Evolutionary conservation across 345 rosid species (phyloP).

Genomic region (Gossypium thurberi): DNA sequence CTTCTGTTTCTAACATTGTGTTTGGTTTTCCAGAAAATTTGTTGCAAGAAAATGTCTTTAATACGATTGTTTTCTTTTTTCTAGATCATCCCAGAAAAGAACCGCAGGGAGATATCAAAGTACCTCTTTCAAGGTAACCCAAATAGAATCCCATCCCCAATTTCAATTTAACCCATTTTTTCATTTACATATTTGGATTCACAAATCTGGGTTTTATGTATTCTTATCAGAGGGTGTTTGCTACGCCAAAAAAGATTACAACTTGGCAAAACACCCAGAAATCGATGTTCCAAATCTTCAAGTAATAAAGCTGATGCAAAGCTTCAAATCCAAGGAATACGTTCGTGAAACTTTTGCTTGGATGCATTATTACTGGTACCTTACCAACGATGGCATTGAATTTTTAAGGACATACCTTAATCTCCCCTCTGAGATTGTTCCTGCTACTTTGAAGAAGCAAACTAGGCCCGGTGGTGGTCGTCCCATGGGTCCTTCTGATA

Average conservation of each 20-base stretch:
- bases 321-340: slow-evolving; percentile 90
- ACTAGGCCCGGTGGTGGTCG: slow-evolving; percentile 72
- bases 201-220: not conserved
- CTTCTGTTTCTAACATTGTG: not conserved
- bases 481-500: slow-evolving; percentile 71
- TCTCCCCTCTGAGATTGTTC: slow-evolving; percentile 91
- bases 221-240: slow-evolving; percentile 67
- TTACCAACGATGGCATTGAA: slow-evolving; percentile 85
- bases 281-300: slow-evolving; percentile 81
- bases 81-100: slow-evolving; percentile 83
- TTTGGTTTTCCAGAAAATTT: not conserved
- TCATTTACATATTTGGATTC: not conserved
- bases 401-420: slow-evolving; percentile 76
- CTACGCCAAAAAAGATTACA: slow-evolving; percentile 83
- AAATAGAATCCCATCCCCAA: not conserved
- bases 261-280: slow-evolving; percentile 72
- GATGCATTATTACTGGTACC: slow-evolving; percentile 98
- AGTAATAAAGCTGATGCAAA: slow-evolving; percentile 95
- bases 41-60: not conserved
- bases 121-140: slow-evolving; percentile 84
- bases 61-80: not conserved
- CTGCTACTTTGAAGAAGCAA: slow-evolving; percentile 87
- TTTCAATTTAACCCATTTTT: not conserved
- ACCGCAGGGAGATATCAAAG: slow-evolving; percentile 89
- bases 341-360: slow-evolving; percentile 89